Evolutionary conservation across 768 basidiomycete genomes (phyloP), one percentile per base, ranked within the genome.

Genomic region (Xerocomellus chrysenteron): DNA sequence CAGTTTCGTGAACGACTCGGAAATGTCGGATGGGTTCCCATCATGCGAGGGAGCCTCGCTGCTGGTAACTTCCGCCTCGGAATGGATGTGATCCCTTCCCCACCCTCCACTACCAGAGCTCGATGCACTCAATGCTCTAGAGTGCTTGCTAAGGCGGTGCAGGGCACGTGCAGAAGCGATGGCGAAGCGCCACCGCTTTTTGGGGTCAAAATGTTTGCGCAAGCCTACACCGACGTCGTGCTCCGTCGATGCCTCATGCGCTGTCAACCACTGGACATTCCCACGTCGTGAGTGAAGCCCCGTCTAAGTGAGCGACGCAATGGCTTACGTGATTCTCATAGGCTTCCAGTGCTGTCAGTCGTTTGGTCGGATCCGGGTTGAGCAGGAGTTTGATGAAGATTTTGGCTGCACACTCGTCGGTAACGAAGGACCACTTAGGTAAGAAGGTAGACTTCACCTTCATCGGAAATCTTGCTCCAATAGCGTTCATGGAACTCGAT

Each of bases 401-500:
- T 68, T 96, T 98, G 12, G 94, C 95, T 93, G 57, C 11, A 26
- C 55, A 4, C 8, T 37, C 3, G 50, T 54, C 41, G 57, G 37
- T 35, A 32, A 21, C 26, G 17, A 24, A 41, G 21, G 26, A 26
- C 2, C 5, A 6, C 21, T 40, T 4, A n/a, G 37, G 16, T n/a
- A 21, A 13, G 10, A 52, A 17, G 5, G 7, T 6, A 5, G 14
- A 67, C 75, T 35, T 5, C 42, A 90, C 92, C 92, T 74, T 87
- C 81, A 3, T 76, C 67, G 2, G 90, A 92, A 39, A 96, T 82
- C 56, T 96, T 97, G 72, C 84, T 83, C 97, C 97, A 99, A 59
- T 94, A 99, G 35, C 86, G 80, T 30, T 94, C 91, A 61, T 98
- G 96, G 69, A 99, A 98, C 61, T 90, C 88, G 46, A 98, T 80